Evolutionary conservation across 345 rosid genomes (phyloP).

Genomic region (Citrus mangshanensis): DNA sequence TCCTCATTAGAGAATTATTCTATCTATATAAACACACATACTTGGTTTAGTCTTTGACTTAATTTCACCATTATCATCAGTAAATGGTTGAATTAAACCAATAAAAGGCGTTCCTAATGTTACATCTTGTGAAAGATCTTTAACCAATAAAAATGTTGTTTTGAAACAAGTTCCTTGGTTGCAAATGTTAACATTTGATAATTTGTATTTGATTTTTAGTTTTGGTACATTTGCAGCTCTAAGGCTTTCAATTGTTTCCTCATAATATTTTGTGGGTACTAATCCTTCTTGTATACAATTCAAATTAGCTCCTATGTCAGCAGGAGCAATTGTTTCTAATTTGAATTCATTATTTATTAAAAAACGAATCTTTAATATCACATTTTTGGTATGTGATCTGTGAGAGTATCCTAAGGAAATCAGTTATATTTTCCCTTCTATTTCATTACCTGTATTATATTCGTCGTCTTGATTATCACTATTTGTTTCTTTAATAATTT

Average conservation of each 20-base stretch:
- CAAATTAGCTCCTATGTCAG: background rate
- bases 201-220: no score
- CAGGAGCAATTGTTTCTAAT: background rate
- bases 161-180: background rate
- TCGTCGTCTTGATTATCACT: no score
- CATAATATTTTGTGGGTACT: background rate
- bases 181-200: background rate
- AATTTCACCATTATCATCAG: no score
- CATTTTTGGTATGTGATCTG: background rate
- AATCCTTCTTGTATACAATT: background rate
- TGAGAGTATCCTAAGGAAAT: background rate
- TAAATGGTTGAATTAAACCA: background rate
- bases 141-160: no score
- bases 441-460: no score
- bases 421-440: no score
- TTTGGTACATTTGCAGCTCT: no score
- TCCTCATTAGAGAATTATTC: no score
- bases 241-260: background rate
- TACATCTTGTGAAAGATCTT: background rate
- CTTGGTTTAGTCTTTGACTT: no score
- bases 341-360: background rate
- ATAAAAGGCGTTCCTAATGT: background rate
- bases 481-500: no score
- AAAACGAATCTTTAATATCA: no score
- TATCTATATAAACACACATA: no score